Percentiles rank a stretch among this genome's conserved stretches.
phyloP scores from a whole-genome alignment of 192 early-diverging fungal genomes.

The Geosiphon pyriformis region DNA sequence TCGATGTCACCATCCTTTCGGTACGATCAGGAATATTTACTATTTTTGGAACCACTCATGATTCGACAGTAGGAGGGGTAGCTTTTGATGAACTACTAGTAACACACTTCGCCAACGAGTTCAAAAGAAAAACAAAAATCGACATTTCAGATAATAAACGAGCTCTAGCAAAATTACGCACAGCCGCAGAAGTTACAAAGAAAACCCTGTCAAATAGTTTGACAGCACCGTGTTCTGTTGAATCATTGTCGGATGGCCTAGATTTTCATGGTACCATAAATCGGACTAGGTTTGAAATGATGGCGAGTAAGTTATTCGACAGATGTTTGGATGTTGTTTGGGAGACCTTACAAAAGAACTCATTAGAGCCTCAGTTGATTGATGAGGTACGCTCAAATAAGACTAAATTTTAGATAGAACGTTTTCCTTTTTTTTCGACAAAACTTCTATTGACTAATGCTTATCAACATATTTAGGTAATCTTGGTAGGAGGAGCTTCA shows the following conservation, averaged over 20 bases:
- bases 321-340: slow-evolving; percentile 63
- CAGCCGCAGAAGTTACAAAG: slow-evolving; percentile 89
- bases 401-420: too few species aligned
- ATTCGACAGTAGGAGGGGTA: slow-evolving; percentile 75
- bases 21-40: slow-evolving; percentile 80
- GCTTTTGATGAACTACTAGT: slow-evolving; percentile 81
- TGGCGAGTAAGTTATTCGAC: slow-evolving; percentile 70
- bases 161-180: slow-evolving; percentile 74
- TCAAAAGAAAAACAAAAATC: slow-evolving; percentile 79
- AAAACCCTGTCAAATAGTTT: slow-evolving; percentile 74
- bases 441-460: not conserved
- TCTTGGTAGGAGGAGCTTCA: slow-evolving; percentile 83
- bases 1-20: slow-evolving; percentile 75
- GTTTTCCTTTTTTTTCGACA: not conserved
- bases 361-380: slow-evolving; percentile 65
- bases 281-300: slow-evolving; percentile 87
- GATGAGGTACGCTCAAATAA: too few species aligned
- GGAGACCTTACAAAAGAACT: slow-evolving; percentile 58
- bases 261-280: slow-evolving; percentile 82
- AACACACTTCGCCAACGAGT: slow-evolving; percentile 76
- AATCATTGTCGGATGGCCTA: slow-evolving; percentile 84
- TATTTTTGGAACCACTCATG: slow-evolving; percentile 72
- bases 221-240: slow-evolving; percentile 87
- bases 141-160: slow-evolving; percentile 72
- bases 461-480: slow-evolving; percentile 48